These are phyloP conservation scores for Lophium mytilinum DNA, from an alignment of 495 filamentous ascomycete species.

Conservation along the genomic window DNA sequence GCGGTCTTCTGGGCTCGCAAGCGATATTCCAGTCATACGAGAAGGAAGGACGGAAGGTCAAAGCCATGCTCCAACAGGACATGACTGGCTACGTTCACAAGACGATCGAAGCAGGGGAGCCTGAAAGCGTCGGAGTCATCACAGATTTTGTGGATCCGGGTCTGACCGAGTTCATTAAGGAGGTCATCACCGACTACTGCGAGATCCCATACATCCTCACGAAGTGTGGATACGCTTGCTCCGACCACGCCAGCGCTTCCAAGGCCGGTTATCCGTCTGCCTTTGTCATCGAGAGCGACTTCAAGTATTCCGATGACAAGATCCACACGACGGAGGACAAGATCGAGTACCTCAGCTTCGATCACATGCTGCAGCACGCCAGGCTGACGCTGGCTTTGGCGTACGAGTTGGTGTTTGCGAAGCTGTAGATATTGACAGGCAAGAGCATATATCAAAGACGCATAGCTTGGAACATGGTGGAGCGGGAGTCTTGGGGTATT, in stretches of 20 bases:
- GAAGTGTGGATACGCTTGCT: constrained; percentile 95
- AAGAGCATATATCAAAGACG: not conserved
- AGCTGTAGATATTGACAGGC: constrained; percentile 36
- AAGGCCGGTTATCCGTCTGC: constrained; percentile 93
- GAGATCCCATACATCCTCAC: constrained; percentile 73
- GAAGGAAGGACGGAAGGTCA: constrained; percentile 63
- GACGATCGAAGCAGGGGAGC: constrained; percentile 72
- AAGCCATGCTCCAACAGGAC: constrained; percentile 98
- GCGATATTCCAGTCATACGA: constrained; percentile 85
- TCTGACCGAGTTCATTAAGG: constrained; percentile 88
- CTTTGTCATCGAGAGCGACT: constrained; percentile 90
- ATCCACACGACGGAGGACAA: constrained; percentile 88
- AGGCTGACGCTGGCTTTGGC: constrained; percentile 82
- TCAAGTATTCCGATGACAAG: constrained; percentile 74
- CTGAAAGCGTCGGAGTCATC: constrained; percentile 87
- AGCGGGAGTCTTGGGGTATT: too few relatives aligned
- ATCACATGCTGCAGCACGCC: constrained; percentile 97
- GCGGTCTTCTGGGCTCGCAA: constrained; percentile 67
- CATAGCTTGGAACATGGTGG: too few relatives aligned
- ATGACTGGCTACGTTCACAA: constrained; percentile 91
- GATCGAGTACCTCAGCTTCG: constrained; percentile 82
- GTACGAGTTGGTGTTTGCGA: constrained; percentile 75
- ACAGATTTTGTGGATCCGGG: constrained; percentile 79
- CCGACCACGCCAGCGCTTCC: constrained; percentile 91
- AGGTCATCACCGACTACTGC: constrained; percentile 81